A percentile compares a stretch with the other conserved stretches of the same genome.
Conservation (phyloP, 2,329 filamentous ascomycete species). For the Cladosporium sp. region DNA sequence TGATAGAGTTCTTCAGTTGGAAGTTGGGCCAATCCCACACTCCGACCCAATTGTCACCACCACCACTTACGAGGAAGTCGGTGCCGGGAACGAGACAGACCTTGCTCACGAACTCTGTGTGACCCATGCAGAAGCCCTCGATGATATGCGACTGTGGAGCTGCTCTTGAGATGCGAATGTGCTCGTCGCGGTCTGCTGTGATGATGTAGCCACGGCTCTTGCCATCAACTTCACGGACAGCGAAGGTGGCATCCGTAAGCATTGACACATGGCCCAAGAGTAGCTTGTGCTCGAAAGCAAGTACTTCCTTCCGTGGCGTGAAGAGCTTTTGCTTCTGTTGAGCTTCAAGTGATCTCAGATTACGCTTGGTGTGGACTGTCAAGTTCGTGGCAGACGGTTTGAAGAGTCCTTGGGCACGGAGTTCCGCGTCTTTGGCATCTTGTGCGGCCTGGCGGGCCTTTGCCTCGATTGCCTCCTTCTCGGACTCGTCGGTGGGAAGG, state of each 20-base stretch:
- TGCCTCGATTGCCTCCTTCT: slow-evolving; percentile 26
- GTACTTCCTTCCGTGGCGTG: slow-evolving; percentile 43
- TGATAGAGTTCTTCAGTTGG: slow-evolving; percentile 50
- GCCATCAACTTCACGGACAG: slow-evolving; percentile 44
- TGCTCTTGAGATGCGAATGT: slow-evolving; percentile 82
- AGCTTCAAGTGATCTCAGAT: slow-evolving; percentile 53
- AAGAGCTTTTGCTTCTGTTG: slow-evolving; percentile 47
- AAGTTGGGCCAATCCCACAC: slow-evolving; percentile 76
- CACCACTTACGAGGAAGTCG: slow-evolving; percentile 74
- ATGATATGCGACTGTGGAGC: slow-evolving; percentile 82
- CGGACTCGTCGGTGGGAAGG: slow-evolving; percentile 37
- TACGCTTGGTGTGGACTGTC: slow-evolving; percentile 61
- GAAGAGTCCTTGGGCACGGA: slow-evolving; percentile 31
- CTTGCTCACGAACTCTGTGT: slow-evolving; percentile 77
- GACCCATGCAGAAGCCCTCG: slow-evolving; percentile 83
- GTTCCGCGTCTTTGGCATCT: slow-evolving; percentile 17
- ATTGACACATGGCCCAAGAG: slow-evolving; percentile 93
- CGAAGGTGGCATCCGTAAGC: slow-evolving; percentile 70
- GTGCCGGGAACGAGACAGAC: slow-evolving; percentile 60
- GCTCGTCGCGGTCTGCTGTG: slow-evolving; percentile 69
- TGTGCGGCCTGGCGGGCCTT: slow-evolving; percentile 20
- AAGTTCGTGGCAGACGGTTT: slow-evolving; percentile 52
- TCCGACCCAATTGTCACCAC: slow-evolving; percentile 74
- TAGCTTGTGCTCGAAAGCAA: slow-evolving; percentile 67
- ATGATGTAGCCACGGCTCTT: slow-evolving; percentile 56